Evolutionary conservation across 106 monocot genomes (phyloP).

Genomic region (Allium fistulosum): DNA sequence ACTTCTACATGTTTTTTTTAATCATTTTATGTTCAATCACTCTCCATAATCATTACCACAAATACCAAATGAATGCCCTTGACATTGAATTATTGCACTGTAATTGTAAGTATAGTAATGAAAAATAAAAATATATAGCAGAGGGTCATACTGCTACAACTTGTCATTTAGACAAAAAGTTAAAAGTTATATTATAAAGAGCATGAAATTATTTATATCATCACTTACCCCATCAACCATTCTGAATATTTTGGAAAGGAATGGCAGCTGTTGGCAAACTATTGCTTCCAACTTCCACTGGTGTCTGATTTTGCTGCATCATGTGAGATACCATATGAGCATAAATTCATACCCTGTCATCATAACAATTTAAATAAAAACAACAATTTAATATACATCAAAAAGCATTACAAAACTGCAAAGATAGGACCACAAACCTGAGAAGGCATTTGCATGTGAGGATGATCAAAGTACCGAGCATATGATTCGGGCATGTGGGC

Average conservation of each 20-base stretch:
- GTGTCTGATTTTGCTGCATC: slow-evolving; percentile 29
- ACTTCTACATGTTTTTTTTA: background rate
- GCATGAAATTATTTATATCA: background rate
- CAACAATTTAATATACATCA: slow-evolving; percentile 10
- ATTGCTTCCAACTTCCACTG: slow-evolving; percentile 5
- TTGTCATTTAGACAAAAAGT: background rate
- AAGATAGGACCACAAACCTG: slow-evolving; percentile 19
- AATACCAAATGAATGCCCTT: background rate
- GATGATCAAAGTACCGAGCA: slow-evolving; percentile 32
- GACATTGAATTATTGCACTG: background rate
- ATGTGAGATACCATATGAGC: slow-evolving; percentile 27
- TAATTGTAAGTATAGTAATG: background rate
- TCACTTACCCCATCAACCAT: slow-evolving; percentile 13
- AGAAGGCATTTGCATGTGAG: slow-evolving; percentile 39
- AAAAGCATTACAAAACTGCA: background rate
- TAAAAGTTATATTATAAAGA: background rate
- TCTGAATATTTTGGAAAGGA: slow-evolving; percentile 13
- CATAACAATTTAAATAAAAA: slow-evolving; percentile 1
- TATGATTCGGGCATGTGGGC: slow-evolving; percentile 30
- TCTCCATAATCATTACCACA: slow-evolving; percentile 2
- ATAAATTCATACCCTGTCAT: slow-evolving; percentile 33
- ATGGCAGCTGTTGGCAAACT: slow-evolving; percentile 5
- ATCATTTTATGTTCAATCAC: background rate
- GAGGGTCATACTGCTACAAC: background rate
- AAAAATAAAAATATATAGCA: no score